Conservation (phyloP, 2,329 filamentous ascomycete genomes). For the Fusarium dlaminii region DNA sequence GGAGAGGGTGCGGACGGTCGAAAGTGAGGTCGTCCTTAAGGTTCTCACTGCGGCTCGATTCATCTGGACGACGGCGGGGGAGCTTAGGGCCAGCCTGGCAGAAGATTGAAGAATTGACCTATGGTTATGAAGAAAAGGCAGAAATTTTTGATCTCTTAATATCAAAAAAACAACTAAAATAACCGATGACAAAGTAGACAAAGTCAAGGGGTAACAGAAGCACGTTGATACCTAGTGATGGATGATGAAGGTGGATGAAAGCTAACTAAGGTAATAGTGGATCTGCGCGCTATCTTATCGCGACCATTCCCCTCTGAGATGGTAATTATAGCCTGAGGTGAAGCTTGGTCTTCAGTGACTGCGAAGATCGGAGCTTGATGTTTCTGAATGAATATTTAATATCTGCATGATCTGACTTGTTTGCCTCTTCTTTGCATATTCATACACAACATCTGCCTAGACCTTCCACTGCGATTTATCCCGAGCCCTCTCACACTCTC, state of each 20-base stretch:
- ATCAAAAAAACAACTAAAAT: not conserved
- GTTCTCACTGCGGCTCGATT: conserved; percentile 76
- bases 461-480: conserved; percentile 2
- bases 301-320: conserved; percentile 26
- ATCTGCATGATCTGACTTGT: not conserved
- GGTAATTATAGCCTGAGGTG: not conserved
- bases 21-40: conserved; percentile 74
- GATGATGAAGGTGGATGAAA: conserved; percentile 5
- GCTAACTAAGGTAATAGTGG: conserved; percentile 15
- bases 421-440: not conserved
- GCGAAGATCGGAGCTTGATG: conserved; percentile 16
- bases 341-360: not conserved
- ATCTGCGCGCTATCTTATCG: conserved; percentile 28
- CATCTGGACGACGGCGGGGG: conserved; percentile 61
- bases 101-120: not conserved
- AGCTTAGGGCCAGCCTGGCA: conserved; percentile 25
- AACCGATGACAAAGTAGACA: conserved; percentile 9
- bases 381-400: conserved; percentile 1
- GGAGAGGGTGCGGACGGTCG: conserved; percentile 66
- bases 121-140: not conserved
- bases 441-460: not conserved
- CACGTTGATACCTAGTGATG: not conserved
- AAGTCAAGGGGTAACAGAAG: not conserved
- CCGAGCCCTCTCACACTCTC: conserved; percentile 12
- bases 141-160: not conserved